Conservation (phyloP, 495 filamentous ascomycete genomes). For the Lasiosphaeria miniovina region DNA sequence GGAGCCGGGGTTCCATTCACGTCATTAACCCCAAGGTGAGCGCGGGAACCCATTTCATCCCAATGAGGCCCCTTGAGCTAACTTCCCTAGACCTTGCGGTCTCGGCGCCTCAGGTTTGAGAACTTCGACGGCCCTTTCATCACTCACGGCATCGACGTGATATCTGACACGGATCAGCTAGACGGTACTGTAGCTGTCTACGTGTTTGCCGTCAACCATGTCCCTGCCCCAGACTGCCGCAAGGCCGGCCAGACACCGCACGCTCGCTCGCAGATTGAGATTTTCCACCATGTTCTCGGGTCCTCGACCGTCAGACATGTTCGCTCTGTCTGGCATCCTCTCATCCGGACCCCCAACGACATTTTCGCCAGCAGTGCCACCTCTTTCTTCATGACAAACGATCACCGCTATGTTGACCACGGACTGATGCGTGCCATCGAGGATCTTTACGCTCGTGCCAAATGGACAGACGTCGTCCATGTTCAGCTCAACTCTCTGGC, state of each 20-base stretch:
- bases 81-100: constrained; percentile 46
- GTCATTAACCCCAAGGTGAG: constrained; percentile 54
- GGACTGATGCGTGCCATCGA: constrained; percentile 46
- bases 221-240: constrained; percentile 28
- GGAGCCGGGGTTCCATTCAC: constrained; percentile 47
- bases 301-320: constrained; percentile 30
- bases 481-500: constrained; percentile 22
- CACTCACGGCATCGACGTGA: constrained; percentile 61
- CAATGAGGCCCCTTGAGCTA: neutral
- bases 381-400: constrained; percentile 60
- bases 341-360: constrained; percentile 61
- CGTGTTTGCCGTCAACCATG: constrained; percentile 60
- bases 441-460: constrained; percentile 32
- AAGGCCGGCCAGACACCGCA: constrained; percentile 10
- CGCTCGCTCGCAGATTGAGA: constrained; percentile 49
- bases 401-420: constrained; percentile 50
- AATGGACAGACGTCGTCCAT: constrained; percentile 36
- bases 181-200: constrained; percentile 48
- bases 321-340: constrained; percentile 45
- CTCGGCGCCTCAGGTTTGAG: constrained; percentile 45
- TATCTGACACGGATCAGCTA: constrained; percentile 40
- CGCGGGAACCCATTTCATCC: neutral
- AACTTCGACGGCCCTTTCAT: constrained; percentile 54
- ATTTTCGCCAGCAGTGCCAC: constrained; percentile 46
- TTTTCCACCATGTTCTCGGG: constrained; percentile 53